Conservation (phyloP, 108 stramenopile genomes). For the Nannochloropsis granulata region DNA sequence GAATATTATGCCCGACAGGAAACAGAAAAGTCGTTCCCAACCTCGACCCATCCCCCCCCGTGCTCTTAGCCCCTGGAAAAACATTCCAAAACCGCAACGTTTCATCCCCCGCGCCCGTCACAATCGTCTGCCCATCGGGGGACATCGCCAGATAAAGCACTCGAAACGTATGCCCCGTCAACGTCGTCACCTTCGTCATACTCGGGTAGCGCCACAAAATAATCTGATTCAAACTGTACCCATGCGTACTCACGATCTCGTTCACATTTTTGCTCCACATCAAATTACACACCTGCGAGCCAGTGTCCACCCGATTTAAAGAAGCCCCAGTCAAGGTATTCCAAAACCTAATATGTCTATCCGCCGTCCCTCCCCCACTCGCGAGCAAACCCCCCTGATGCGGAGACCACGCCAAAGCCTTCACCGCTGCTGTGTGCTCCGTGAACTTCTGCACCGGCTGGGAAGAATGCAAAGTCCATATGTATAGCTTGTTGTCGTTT, state of each 20-base stretch:
- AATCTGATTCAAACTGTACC: constrained; percentile 75
- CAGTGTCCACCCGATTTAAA: constrained; percentile 82
- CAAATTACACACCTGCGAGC: constrained; percentile 92
- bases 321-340: constrained; percentile 71
- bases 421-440: constrained; percentile 95
- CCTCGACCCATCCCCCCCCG: constrained; percentile 2
- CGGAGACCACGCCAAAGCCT: constrained; percentile 97
- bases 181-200: constrained; percentile 83
- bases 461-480: constrained; percentile 46
- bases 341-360: constrained; percentile 94
- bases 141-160: constrained; percentile 88
- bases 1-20: constrained; percentile 26
- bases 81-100: constrained; percentile 97
- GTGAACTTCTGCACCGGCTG: constrained; percentile 32
- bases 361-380: constrained; percentile 94
- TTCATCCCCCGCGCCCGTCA: constrained; percentile 98
- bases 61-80: constrained; percentile 62
- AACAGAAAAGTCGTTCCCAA: constrained; percentile 23
- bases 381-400: constrained; percentile 92
- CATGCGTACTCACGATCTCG: constrained; percentile 96
- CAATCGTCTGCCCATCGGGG: constrained; percentile 92
- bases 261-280: constrained; percentile 89
- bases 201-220: constrained; percentile 65
- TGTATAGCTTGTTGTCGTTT: constrained; percentile 92
- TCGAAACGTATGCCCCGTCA: constrained; percentile 82